phyloP scores from a whole-genome alignment of 352 stramenopile species.

The Discostella stelligera region DNA sequence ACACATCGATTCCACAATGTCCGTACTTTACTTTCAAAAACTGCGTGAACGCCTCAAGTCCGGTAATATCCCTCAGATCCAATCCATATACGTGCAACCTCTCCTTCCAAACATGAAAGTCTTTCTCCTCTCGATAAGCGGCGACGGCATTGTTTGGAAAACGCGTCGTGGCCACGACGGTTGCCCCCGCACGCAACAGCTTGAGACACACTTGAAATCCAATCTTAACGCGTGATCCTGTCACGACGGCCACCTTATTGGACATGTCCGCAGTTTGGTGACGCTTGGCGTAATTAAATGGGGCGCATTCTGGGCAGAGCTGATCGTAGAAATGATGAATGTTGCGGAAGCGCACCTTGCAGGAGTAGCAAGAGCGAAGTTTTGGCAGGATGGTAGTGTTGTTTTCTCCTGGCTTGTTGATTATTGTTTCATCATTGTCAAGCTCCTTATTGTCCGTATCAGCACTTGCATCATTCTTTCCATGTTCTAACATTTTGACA shows the following conservation, averaged over 20 bases:
- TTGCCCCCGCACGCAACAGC: slow-evolving; percentile 86
- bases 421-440: slow-evolving; percentile 17
- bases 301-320: slow-evolving; percentile 90
- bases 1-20: slow-evolving; percentile 86
- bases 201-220: slow-evolving; percentile 93
- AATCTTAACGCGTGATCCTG: slow-evolving; percentile 93
- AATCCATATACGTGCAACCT: slow-evolving; percentile 91
- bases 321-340: slow-evolving; percentile 93
- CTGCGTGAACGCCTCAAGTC: slow-evolving; percentile 91
- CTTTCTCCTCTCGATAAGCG: slow-evolving; percentile 86
- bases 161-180: slow-evolving; percentile 89
- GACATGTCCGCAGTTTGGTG: slow-evolving; percentile 86
- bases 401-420: slow-evolving; percentile 29
- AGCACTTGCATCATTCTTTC: slow-evolving; percentile 14
- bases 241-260: slow-evolving; percentile 88
- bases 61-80: slow-evolving; percentile 91
- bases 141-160: slow-evolving; percentile 91
- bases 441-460: slow-evolving; percentile 19
- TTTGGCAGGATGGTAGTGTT: slow-evolving; percentile 80
- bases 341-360: slow-evolving; percentile 89
- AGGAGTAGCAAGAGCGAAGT: slow-evolving; percentile 91
- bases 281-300: slow-evolving; percentile 92
- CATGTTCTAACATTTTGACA: slow-evolving; percentile 51
- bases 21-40: slow-evolving; percentile 82
- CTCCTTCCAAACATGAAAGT: slow-evolving; percentile 90